These are phyloP conservation scores for Phytophthora multivora DNA, from an alignment of 352 stramenopile genomes.

Conservation along the genomic window DNA sequence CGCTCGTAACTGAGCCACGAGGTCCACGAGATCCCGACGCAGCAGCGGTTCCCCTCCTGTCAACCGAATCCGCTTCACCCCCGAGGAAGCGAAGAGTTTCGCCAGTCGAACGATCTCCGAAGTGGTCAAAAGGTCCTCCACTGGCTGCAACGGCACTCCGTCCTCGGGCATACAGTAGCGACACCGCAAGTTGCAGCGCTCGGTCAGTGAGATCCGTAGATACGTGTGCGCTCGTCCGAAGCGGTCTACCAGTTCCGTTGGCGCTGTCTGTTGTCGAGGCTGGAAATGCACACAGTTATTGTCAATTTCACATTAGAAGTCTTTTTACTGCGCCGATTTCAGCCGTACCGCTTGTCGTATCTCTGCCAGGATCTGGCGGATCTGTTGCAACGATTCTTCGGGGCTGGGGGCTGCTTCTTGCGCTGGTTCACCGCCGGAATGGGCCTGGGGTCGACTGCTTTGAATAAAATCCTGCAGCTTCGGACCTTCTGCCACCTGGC, in stretches of 20 bases:
- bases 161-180: conserved; percentile 97
- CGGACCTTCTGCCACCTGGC: conserved; percentile 35
- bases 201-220: conserved; percentile 95
- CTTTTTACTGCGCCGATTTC: not conserved
- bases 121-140: conserved; percentile 81
- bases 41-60: conserved; percentile 94
- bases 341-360: conserved; percentile 35
- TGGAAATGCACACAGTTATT: not conserved
- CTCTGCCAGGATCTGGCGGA: conserved; percentile 46
- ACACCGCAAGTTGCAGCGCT: conserved; percentile 97
- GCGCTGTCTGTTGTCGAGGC: conserved; percentile 12
- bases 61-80: conserved; percentile 94
- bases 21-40: conserved; percentile 55
- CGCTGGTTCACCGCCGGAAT: not conserved
- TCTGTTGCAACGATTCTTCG: conserved; percentile 43
- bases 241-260: conserved; percentile 67
- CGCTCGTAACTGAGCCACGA: conserved; percentile 52
- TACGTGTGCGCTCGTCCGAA: conserved; percentile 94
- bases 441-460: not conserved
- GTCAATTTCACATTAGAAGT: too few species aligned
- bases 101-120: conserved; percentile 93
- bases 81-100: conserved; percentile 86
- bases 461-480: conserved; percentile 43
- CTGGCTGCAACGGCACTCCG: conserved; percentile 88
- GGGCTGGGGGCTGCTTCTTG: not conserved